Conservation (phyloP, 2,329 filamentous ascomycete species). For the Alternaria metachromatica region DNA sequence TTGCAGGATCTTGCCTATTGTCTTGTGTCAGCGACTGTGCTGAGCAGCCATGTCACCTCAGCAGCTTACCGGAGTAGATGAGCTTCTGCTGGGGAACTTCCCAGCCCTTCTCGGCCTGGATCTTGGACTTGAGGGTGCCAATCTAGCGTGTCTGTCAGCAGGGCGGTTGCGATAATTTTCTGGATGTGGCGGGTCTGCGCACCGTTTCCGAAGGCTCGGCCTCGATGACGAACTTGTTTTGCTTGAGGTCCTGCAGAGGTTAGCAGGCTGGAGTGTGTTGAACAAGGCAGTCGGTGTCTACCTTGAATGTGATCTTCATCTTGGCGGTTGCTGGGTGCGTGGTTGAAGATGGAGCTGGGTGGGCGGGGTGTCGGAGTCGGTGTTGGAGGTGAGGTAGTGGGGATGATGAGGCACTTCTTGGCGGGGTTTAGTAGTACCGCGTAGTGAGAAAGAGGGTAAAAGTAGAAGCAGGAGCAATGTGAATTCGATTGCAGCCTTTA, state of each 20-base stretch:
- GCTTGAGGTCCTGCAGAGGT: constrained; percentile 83
- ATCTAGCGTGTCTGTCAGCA: constrained; percentile 63
- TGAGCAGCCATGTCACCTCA: constrained; percentile 13
- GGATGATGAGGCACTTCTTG: constrained; percentile 14
- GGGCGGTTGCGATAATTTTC: constrained; percentile 12
- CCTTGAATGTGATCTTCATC: constrained; percentile 78
- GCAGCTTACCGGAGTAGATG: constrained; percentile 87
- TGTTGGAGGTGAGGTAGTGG: constrained; percentile 22
- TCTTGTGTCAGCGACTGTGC: constrained; percentile 33
- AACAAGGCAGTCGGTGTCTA: constrained; percentile 41
- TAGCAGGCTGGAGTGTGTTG: constrained; percentile 19
- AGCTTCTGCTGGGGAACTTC: constrained; percentile 89
- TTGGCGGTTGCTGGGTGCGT: constrained; percentile 35
- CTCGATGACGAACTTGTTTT: constrained; percentile 97
- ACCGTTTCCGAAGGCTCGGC: constrained; percentile 92
- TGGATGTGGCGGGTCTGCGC: constrained; percentile 44
- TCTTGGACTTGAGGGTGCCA: constrained; percentile 89
- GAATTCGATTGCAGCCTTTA: background rate
- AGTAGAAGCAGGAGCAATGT: background rate
- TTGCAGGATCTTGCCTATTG: constrained; percentile 91
- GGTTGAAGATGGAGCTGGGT: constrained; percentile 28
- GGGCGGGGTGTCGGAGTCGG: constrained; percentile 34
- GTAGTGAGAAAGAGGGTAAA: constrained; percentile 1
- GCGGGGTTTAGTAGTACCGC: constrained; percentile 8
- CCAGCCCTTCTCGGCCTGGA: constrained; percentile 91